Base-by-base conservation (phyloP, 495 filamentous ascomycete genomes). In the Hyaloscypha variabilis region DNA sequence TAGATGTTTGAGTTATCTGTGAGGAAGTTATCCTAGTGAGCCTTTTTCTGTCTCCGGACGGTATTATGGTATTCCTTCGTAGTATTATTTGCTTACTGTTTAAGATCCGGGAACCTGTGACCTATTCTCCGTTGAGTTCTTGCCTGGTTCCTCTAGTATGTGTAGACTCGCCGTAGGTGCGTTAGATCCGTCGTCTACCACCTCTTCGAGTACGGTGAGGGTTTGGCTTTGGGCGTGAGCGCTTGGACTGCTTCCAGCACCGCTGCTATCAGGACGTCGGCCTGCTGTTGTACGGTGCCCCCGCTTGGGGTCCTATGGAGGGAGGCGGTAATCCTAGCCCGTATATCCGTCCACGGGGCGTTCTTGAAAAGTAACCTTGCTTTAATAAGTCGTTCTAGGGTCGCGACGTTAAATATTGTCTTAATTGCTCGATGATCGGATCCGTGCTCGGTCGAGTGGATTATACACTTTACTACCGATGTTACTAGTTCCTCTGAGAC, bases 181-280 rank as follows among this genome's bases (percentile, higher is more conserved):
- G 55, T 70, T 5, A 70, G 54, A 34, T 70, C 68, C 19, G 52
- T 51, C 17, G 60, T 70, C 68, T 59, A 67, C 68, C 39, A 70
- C 46, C 65, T n/a, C 60, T 70, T 67, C 29, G 59, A 29, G 54
- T 70, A 67, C n/a, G 30, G n/a, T n/a, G 68, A 64, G 17, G 68
- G 65, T 36, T 64, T 67, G 19, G 65, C 60, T 31, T 54, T 58
- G 24, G 59, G 65, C 5, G 55, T 64, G 17, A 60, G 59, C 19
- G 29, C 26, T 30, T 70, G 31, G 34, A 66, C 52, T 21, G 62
- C 58, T 19, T 62, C 53, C 25, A 63, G 23, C 30, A 58, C 59
- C 24, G 39, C 59, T 51, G 39, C 6, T 51, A 67, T 67, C 19
- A 67, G 13, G 5, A 5, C 13, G 31, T 36, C 31, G 5, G 31